Evolutionary conservation across 2,329 filamentous ascomycete species (phyloP), one percentile per base, ranked within the genome.

Genomic region (Didymellaceae sp.): DNA sequence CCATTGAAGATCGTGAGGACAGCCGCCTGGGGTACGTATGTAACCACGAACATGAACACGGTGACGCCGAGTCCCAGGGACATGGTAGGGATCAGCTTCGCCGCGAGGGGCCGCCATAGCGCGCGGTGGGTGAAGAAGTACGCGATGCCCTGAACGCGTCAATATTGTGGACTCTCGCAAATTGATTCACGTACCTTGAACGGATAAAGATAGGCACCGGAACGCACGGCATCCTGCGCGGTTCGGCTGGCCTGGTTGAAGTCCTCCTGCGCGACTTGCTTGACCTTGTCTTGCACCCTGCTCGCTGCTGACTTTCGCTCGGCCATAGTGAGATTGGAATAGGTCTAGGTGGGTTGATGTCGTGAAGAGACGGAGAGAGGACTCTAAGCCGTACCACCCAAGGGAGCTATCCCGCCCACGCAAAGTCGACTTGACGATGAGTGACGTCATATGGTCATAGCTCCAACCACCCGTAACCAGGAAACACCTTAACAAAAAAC

Each of bases 1-100:
- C 93, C 93, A 58, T 91, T 93, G 56, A 95, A 89, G 63, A 97
- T 86, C 42, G 91, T 82, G 34, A 96, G 82, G 11, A 96, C 74
- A 1, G 91, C 89, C 18, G 91, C 83, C 77, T 97, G 93, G 0
- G 93, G 93, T 7, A 86, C 68, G 71, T 96, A 97, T 39, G 91
- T 89, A 69, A 97, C 86, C 61, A 88, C 78, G 75, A 97, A 97
- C 90, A 97, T 95, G 72, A 83, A 79, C 9, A 80, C 79, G 1
- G 92, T 86, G 35, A 97, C 86, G 34, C 84, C 82, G 8, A 86
- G 73, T 11, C 89, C 91, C 2, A 96, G 81, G 1, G 82, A 80
- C 41, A 95, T 61, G 21, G 87, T 91, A 2, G 82, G 80, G 2
- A 78, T 70, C 26, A 86, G 75, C 43, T 81, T 82, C n/a, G 77